These are phyloP conservation scores for Emmonsiellopsis sp. DNA, from an alignment of 2,329 filamentous ascomycete genomes.

Conservation along the genomic window DNA sequence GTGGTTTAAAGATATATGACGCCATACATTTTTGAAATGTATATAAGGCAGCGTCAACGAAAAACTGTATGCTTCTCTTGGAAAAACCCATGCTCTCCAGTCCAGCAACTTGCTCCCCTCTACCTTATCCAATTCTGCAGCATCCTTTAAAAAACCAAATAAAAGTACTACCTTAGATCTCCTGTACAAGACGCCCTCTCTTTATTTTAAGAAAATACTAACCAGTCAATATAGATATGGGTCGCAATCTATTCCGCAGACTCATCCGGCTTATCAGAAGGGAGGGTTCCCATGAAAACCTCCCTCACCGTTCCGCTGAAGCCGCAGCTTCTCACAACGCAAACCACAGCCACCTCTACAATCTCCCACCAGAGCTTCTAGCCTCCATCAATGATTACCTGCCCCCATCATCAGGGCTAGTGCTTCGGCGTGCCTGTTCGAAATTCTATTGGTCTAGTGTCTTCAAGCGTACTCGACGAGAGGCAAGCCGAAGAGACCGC, in stretches of 20 bases:
- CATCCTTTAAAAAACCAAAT: background rate
- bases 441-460: conserved; percentile 2
- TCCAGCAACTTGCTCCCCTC: background rate
- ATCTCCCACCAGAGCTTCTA: background rate
- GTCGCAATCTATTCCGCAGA: background rate
- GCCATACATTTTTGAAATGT: no score
- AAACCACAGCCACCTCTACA: background rate
- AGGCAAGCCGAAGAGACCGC: background rate
- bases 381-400: background rate
- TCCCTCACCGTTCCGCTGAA: background rate
- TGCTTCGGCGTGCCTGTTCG: background rate
- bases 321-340: background rate
- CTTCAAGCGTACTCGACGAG: background rate
- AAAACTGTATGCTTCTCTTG: background rate
- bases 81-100: no score
- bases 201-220: background rate
- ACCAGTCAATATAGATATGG: conserved; percentile 1
- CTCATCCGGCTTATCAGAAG: background rate
- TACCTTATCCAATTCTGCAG: background rate
- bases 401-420: background rate
- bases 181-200: background rate
- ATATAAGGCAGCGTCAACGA: background rate
- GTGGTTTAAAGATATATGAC: background rate
- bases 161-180: background rate
- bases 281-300: background rate